Base-by-base conservation (phyloP, 495 filamentous ascomycete genomes). In the Penicillium samsonianum region DNA sequence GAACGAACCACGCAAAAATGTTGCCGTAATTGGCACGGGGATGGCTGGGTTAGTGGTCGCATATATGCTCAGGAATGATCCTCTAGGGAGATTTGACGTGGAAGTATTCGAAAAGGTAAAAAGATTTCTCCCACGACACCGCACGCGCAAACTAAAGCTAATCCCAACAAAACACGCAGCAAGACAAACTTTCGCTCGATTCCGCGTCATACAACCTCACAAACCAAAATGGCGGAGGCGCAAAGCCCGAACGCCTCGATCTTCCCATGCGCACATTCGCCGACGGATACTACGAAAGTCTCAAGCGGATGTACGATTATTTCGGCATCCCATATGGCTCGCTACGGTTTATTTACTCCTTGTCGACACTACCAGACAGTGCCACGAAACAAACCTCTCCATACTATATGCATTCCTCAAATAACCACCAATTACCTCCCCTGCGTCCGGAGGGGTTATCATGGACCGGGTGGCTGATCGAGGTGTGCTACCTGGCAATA, bases 241-340 rank as follows among this genome's bases (percentile, higher is more conserved):
- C 38, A 28, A 37, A 38, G 16, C 19, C 44, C 23, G 25, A 63
- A 47, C 61, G 57, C 8, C 46, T 64, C 23, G 81, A 85, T 68
- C 61, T 85, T n/a, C 83, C 83, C 17, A 84, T 84, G 80, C 80
- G 82, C 35, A 76, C 77, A 3, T 80, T 84, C 50, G 77, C 79
- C 7, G 80, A 71, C 16, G 78, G 80, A 22, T 86, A 76, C 65
- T 82, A 85, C 51, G 69, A 68, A n/a, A 79, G 79, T 47, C 67
- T 85, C 41, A 73, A 65, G 23, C 68, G 71, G 2, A 81, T 85
- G 80, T 84, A 85, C 60, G 72, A 76, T 26, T 73, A 82, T 55
- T 63, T 85, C 16, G 75, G 65, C 0, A 66, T 85, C 11, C 43
- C 65, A 26, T 83, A 78, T 62, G 65, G 68, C 17, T 58, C 66